Evolutionary conservation across 305 asterid genomes (phyloP), one percentile per base, ranked within the genome.

Genomic region (Andrographis paniculata): DNA sequence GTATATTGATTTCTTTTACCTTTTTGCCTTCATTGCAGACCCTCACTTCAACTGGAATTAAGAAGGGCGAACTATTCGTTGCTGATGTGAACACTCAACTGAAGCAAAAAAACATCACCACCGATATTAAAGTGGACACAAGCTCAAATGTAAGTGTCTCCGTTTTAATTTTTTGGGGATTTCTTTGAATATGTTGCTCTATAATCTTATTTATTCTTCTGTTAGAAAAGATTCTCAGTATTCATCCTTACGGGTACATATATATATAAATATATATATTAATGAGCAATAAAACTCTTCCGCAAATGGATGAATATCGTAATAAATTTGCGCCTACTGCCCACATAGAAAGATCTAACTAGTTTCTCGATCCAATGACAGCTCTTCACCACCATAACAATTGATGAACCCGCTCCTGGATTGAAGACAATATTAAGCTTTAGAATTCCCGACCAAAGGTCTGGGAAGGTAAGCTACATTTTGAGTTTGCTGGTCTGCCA

Each of bases 91-190:
- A 51, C 74, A 70, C 93, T 38, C 82, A 78, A 75, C 61, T 81
- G 74, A 84, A 68, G 84, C 81, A 81, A 76, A 79, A 77, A 61
- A 84, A 81, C 67, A 69, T 88, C 66, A 88, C 97, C 4, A 72
- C 97, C 28, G 97, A 88, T 51, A 52, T 84, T 20, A 84, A 81
- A 84, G 89, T 88, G 60, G 94, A 83, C 62, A 69, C 94, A n/a
- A 59, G 48, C 55, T 77, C 92, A 51, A 80, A 75, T 56, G 94
- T 83, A 60, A 52, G 94, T 66, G n/a, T 14, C 18, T 1, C 14
- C 39, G 13, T 33, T n/a, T n/a, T n/a, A n/a, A n/a, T n/a, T n/a
- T n/a, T n/a, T n/a, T n/a, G n/a, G n/a, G n/a, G n/a, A n/a, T 33
- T 33, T 8, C 33, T 27, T 6, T 6, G 10, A 6, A 27, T 27